Evolutionary conservation across 257 asterid genomes (phyloP).

Genomic region (Parsonsia alboflavescens): DNA sequence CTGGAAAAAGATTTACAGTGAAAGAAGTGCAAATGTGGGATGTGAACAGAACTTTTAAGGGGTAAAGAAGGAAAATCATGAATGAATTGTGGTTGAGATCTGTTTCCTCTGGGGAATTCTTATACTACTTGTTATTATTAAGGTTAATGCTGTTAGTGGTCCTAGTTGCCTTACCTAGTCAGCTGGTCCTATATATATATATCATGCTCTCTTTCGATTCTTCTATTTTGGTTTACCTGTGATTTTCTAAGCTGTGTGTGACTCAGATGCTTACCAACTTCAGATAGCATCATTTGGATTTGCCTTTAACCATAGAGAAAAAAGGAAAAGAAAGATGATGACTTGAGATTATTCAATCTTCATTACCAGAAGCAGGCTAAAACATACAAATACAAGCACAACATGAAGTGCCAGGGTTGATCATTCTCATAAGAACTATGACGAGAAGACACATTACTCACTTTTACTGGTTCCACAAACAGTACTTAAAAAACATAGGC

Average conservation of each 20-base stretch:
- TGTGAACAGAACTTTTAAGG: background rate
- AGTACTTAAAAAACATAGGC: slow-evolving; percentile 6
- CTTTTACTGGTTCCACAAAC: background rate
- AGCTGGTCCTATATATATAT: background rate
- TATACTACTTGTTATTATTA: background rate
- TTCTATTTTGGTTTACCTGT: background rate
- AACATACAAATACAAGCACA: slow-evolving; percentile 10
- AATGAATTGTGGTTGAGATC: background rate
- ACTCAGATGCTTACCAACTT: background rate
- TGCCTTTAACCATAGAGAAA: background rate
- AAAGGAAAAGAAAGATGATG: background rate
- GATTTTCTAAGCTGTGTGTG: background rate
- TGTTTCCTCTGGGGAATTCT: background rate
- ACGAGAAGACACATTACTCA: slow-evolving; percentile 11
- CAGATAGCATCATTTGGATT: background rate
- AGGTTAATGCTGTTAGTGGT: background rate
- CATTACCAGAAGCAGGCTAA: slow-evolving; percentile 13
- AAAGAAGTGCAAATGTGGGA: too few relatives aligned
- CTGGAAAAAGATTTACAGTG: too few relatives aligned
- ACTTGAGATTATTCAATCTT: background rate
- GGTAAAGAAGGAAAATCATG: background rate
- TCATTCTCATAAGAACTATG: slow-evolving; percentile 13
- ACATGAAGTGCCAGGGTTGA: slow-evolving; percentile 1
- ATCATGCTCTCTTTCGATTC: background rate
- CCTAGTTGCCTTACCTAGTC: background rate